A percentile compares a stretch with the other conserved stretches of the same genome.
phyloP scores from a whole-genome alignment of 2,329 filamentous ascomycete genomes.

The Monascus ruber region DNA sequence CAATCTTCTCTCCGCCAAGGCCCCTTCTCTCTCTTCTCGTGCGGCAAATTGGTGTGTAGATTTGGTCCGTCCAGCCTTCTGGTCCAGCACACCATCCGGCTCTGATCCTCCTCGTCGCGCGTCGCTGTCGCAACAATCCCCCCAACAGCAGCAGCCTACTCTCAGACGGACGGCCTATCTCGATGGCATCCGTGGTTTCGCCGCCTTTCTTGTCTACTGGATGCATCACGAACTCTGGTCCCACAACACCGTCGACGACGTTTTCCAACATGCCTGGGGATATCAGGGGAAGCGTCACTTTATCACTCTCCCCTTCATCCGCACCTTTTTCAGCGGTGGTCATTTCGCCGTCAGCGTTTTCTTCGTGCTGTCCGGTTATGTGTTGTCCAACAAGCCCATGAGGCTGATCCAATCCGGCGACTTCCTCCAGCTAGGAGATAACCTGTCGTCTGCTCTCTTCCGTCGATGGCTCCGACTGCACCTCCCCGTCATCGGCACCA shows the following conservation, averaged over 20 bases:
- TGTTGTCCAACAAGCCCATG: conserved; percentile 39
- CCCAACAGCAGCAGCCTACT: background rate
- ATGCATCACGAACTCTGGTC: conserved; percentile 51
- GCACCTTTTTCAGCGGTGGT: conserved; percentile 50
- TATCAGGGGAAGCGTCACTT: conserved; percentile 34
- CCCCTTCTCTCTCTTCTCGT: conserved; percentile 1
- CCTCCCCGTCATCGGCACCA: conserved; percentile 43
- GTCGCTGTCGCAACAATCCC: background rate
- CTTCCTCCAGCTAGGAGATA: conserved; percentile 28
- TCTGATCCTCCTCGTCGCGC: conserved; percentile 3
- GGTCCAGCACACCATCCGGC: background rate
- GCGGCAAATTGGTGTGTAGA: conserved; percentile 8
- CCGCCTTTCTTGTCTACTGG: conserved; percentile 54
- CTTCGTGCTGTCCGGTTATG: conserved; percentile 44
- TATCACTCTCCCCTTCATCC: conserved; percentile 44
- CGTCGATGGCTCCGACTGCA: conserved; percentile 41
- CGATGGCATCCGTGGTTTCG: conserved; percentile 56
- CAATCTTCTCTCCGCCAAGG: background rate
- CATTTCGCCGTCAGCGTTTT: conserved; percentile 48
- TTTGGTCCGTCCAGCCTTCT: conserved; percentile 8
- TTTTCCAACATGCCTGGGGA: conserved; percentile 45
- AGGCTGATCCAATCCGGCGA: conserved; percentile 33
- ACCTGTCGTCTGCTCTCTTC: conserved; percentile 39
- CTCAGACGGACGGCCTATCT: conserved; percentile 46
- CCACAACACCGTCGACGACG: conserved; percentile 32